Base-by-base conservation (phyloP, 495 filamentous ascomycete species). In the Pseudomonodictys pantanalensis region DNA sequence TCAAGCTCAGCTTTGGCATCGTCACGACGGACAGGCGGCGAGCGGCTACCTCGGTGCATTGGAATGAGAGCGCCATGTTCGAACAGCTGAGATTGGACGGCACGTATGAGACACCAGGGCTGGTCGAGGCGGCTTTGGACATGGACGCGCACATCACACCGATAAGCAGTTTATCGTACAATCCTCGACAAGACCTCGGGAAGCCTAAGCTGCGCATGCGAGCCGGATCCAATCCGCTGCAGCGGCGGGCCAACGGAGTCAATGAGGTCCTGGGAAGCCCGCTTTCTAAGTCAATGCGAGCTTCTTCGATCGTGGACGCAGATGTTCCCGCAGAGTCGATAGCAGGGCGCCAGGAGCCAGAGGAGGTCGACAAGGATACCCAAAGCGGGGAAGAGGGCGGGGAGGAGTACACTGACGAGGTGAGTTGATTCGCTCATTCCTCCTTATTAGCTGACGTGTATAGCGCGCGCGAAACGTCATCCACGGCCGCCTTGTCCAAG, bases 1-100 rank as follows among this genome's bases (percentile, higher is more conserved):
- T 98, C 63, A 97, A 97, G 77, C 82, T 98, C 64, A 97, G 92
- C 76, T 98, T 98, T 58, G 93, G 92, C 52, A 87, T 98, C 68
- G 90, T 98, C 58, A 97, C 92, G 18, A 97, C 95, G 10, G 92
- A 97, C 67, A 83, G 89, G 62, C 86, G 86, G 64, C 82, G 92
- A 44, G 71, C 74, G 23, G 44, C 56, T n/a, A 77, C 57, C 81
- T 83, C 53, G 24, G 46, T 57, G 15, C 25, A 38, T 58, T 85
- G 90, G 82, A 78, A 82, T 49, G 82, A 83, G 35, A 93, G 89
- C 67, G 86, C 69, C 8, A 69, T 78, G 44, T 71, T 78, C 15
- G 73, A 79, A 32, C 67, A 57, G 25, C 58, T 74, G 44, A 66
- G 60, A 12, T 48, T 64, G 15, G 74, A 75, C 43, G 69, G 70